phyloP scores from a whole-genome alignment of 208 protist species.

The Leishmania braziliensis region DNA sequence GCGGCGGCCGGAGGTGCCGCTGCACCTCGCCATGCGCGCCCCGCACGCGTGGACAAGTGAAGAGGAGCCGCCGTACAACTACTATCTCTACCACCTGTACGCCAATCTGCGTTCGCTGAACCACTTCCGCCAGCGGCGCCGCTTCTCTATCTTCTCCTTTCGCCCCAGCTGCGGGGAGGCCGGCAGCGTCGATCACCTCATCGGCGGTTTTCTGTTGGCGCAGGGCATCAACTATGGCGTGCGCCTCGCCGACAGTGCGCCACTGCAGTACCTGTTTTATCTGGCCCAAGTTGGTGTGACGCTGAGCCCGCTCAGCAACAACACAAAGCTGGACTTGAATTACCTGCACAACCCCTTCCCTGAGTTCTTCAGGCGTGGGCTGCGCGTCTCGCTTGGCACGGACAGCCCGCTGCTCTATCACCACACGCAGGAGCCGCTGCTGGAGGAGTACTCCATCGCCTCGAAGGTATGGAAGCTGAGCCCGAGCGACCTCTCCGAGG shows the following conservation, averaged over 20 bases:
- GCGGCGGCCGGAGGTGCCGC: conserved; percentile 63
- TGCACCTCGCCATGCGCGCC: conserved; percentile 46
- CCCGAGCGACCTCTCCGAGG: conserved; percentile 92
- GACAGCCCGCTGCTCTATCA: conserved; percentile 97
- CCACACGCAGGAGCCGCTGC: conserved; percentile 94
- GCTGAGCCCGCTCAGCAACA: conserved; percentile 98
- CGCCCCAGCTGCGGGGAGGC: conserved; percentile 98
- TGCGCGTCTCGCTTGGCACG: conserved; percentile 98
- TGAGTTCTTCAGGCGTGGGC: conserved; percentile 93
- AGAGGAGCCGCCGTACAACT: conserved; percentile 98
- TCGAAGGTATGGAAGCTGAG: conserved; percentile 93
- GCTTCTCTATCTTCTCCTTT: conserved; percentile 95
- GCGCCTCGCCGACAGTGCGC: conserved; percentile 86
- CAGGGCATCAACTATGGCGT: conserved; percentile 98
- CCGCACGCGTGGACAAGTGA: conserved; percentile 93
- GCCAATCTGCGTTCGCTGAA: conserved; percentile 98
- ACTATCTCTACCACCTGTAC: conserved; percentile 99
- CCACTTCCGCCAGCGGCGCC: conserved; percentile 80
- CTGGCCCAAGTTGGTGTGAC: conserved; percentile 97
- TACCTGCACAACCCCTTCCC: conserved; percentile 97
- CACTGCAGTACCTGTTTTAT: conserved; percentile 99
- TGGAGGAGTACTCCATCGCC: conserved; percentile 94
- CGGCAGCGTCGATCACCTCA: conserved; percentile 92
- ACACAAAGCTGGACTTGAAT: conserved; percentile 96
- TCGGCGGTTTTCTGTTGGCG: conserved; percentile 93